Evolutionary conservation across 164 flowering plant genomes (phyloP), one percentile per base, ranked within the genome.

Genomic region (Aristolochia californica): DNA sequence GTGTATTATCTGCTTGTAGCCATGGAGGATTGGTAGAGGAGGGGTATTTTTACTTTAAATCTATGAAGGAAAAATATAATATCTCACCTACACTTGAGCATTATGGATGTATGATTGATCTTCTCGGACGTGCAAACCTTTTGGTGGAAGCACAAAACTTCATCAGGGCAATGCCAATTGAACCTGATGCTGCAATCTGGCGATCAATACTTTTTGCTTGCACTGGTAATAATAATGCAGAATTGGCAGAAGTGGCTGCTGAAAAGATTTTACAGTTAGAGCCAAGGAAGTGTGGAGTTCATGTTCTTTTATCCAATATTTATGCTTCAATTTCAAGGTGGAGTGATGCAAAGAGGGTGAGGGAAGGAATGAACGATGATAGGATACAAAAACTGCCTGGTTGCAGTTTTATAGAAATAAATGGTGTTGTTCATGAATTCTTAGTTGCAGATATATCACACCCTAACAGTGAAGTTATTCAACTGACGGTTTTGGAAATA

Each of bases 121-220:
- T 73, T 66, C 72, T 74, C 0, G 77, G 77, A 20, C 71, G 74
- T 43, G 77, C 77, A n/a, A 66, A 63, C 60, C 70, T 52, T 48
- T 53, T 74, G 56, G 25, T 17, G 13, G 72, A 70, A 52, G 74
- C 74, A 1, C 52, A 56, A 65, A 57, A 56, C 40, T 57, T 74
- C 53, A 25, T 74, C 28, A 65, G 49, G 28, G 23, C 40, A 23
- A 62, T 74, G 63, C 72, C 77, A 38, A 59, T 67, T 48, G 57
- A 64, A 57, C 77, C 77, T 18, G 77, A 74, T 65, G 77, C 53
- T 2, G 74, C 68, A 56, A 68, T 70, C 38, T 74, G 77, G 77
- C 53, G 72, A 45, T 61, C 74, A 0, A 43, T 74, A 56, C 72
- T 74, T 18, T 74, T 68, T 67, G 63, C 74, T 15, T 74, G 66